These are phyloP conservation scores for Penicillium alfredii DNA, from an alignment of 495 filamentous ascomycete genomes.

Conservation along the genomic window DNA sequence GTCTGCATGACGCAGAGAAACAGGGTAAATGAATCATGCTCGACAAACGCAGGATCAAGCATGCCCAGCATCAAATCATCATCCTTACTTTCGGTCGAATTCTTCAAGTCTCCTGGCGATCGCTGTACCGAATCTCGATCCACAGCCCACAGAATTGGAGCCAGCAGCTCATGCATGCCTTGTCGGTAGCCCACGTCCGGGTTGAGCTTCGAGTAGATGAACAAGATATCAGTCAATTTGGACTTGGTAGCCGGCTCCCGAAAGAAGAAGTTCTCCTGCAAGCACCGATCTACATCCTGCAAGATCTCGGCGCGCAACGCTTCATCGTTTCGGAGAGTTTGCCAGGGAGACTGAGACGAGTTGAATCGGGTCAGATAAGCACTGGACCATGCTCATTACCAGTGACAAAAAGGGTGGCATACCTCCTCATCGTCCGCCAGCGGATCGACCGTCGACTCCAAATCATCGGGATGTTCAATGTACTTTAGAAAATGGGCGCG, in stretches of 20 bases:
- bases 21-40: constrained; percentile 86
- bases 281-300: constrained; percentile 90
- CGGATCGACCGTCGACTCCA: constrained; percentile 72
- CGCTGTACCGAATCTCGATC: constrained; percentile 70
- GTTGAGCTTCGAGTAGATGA: constrained; percentile 92
- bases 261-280: constrained; percentile 91
- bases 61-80: constrained; percentile 54
- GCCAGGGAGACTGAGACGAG: constrained; percentile 76
- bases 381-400: no score
- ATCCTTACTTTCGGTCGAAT: constrained; percentile 18
- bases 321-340: constrained; percentile 76
- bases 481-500: constrained; percentile 69
- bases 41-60: constrained; percentile 65
- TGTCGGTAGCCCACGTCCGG: constrained; percentile 85
- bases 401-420: constrained; percentile 26
- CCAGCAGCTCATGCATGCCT: constrained; percentile 95
- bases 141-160: constrained; percentile 84
- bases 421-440: constrained; percentile 81
- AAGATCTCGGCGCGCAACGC: constrained; percentile 77
- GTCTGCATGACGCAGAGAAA: constrained; percentile 82
- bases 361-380: constrained; percentile 34
- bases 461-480: constrained; percentile 74
- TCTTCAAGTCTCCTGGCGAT: constrained; percentile 18
- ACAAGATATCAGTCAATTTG: constrained; percentile 81
- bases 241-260: constrained; percentile 70